These are phyloP conservation scores for Melocanna baccifera DNA, from an alignment of 176 grass and related monocot genomes.

Conservation along the genomic window DNA sequence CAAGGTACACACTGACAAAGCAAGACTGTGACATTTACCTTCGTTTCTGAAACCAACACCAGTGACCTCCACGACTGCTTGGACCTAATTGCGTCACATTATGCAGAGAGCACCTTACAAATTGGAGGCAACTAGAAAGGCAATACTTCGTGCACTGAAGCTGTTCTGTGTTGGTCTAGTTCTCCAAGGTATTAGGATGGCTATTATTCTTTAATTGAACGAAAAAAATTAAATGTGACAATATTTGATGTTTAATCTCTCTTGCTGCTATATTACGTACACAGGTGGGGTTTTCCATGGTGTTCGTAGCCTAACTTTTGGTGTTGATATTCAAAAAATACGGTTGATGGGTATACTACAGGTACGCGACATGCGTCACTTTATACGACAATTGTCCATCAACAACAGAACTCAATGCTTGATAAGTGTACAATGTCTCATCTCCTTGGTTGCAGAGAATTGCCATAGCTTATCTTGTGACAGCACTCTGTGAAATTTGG, in stretches of 20 bases:
- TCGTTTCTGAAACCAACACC: not conserved
- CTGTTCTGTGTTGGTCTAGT: conserved; percentile 77
- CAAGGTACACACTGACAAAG: conserved; percentile 57
- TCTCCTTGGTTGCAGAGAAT: conserved; percentile 70
- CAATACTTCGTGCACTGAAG: conserved; percentile 70
- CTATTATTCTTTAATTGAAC: not conserved
- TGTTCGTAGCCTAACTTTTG: conserved; percentile 71
- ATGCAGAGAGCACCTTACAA: conserved; percentile 67
- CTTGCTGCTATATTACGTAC: conserved; percentile 6
- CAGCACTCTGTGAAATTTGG: conserved; percentile 89
- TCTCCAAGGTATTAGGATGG: conserved; percentile 66
- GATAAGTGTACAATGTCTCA: not conserved
- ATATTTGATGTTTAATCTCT: not conserved
- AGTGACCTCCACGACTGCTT: not conserved
- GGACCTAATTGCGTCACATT: conserved; percentile 12
- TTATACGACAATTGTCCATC: not conserved
- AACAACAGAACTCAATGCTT: not conserved
- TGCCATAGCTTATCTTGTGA: conserved; percentile 73
- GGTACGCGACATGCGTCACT: conserved; percentile 31
- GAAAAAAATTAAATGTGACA: not conserved
- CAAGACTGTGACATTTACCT: not conserved
- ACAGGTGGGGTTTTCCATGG: conserved; percentile 92
- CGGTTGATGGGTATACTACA: conserved; percentile 81
- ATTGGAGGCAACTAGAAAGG: conserved; percentile 68
- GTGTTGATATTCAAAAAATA: conserved; percentile 66